These are phyloP conservation scores for Claviceps sp. DNA, from an alignment of 2,329 filamentous ascomycete genomes.

Conservation along the genomic window DNA sequence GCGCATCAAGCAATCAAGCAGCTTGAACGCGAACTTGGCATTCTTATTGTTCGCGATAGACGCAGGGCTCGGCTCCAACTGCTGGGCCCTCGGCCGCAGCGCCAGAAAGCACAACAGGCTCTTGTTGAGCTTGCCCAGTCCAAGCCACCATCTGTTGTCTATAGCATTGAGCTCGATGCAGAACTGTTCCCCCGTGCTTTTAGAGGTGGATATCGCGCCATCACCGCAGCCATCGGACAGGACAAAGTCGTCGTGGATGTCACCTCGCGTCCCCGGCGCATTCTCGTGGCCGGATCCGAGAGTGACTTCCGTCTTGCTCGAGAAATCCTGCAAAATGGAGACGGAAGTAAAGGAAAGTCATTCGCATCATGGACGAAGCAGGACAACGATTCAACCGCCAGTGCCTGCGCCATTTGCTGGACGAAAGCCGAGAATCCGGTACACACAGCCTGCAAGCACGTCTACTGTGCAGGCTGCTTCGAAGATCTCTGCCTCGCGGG, in stretches of 20 bases:
- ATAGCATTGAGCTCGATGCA: constrained; percentile 15
- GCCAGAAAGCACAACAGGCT: background rate
- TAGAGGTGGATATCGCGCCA: constrained; percentile 18
- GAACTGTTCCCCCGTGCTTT: constrained; percentile 17
- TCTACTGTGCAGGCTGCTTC: constrained; percentile 30
- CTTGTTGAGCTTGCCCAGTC: background rate
- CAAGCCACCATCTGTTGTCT: background rate
- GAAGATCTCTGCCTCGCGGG: constrained; percentile 14
- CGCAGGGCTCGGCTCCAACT: background rate
- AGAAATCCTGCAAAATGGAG: constrained; percentile 1
- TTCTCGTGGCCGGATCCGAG: constrained; percentile 17
- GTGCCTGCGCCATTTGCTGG: constrained; percentile 23
- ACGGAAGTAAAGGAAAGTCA: background rate
- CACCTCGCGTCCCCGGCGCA: constrained; percentile 13
- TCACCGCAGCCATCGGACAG: constrained; percentile 14
- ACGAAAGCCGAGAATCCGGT: constrained; percentile 22
- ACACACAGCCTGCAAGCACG: constrained; percentile 22
- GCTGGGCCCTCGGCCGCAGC: background rate
- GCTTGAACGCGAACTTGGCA: background rate
- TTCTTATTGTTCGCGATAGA: background rate
- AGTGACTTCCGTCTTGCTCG: constrained; percentile 1
- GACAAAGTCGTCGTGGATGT: constrained; percentile 19
- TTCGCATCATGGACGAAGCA: background rate
- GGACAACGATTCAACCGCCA: background rate
- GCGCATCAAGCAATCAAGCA: background rate